Evolutionary conservation across 495 filamentous ascomycete genomes (phyloP).

Genomic region (Neurospora sp.): DNA sequence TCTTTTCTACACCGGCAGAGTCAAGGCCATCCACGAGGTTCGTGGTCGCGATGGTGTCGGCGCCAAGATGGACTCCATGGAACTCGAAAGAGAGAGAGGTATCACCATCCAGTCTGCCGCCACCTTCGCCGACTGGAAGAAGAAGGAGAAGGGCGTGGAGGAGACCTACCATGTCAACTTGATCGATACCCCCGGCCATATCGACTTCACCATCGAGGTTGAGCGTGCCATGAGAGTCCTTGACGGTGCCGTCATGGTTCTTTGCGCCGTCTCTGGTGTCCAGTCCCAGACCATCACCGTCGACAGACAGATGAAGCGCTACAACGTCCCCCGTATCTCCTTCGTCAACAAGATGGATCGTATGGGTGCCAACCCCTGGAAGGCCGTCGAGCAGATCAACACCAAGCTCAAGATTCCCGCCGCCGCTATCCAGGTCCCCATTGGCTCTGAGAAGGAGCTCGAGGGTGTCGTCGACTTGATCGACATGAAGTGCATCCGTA

Average conservation of each 20-base stretch:
- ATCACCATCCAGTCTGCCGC: slow-evolving; percentile 98
- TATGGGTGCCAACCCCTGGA: slow-evolving; percentile 97
- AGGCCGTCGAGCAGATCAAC: slow-evolving; percentile 95
- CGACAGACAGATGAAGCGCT: slow-evolving; percentile 95
- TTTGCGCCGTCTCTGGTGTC: slow-evolving; percentile 95
- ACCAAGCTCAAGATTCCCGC: slow-evolving; percentile 85
- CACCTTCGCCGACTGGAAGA: slow-evolving; percentile 96
- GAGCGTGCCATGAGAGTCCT: slow-evolving; percentile 92
- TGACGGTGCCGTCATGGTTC: slow-evolving; percentile 96
- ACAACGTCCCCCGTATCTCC: slow-evolving; percentile 89
- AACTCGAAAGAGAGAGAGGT: slow-evolving; percentile 93
- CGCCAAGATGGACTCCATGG: slow-evolving; percentile 99
- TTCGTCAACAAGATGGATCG: slow-evolving; percentile 99
- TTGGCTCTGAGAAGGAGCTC: slow-evolving; percentile 87
- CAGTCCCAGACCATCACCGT: slow-evolving; percentile 98
- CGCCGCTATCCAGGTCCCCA: slow-evolving; percentile 90
- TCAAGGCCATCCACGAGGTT: slow-evolving; percentile 96
- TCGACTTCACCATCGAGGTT: slow-evolving; percentile 99
- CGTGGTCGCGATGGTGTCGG: slow-evolving; percentile 90
- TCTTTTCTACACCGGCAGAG: slow-evolving; percentile 95
- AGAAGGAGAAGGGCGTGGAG: slow-evolving; percentile 63
- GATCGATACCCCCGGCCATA: slow-evolving; percentile 98
- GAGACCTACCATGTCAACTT: slow-evolving; percentile 95
- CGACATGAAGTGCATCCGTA: slow-evolving; percentile 85
- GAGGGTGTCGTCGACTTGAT: slow-evolving; percentile 91